Evolutionary conservation across 1,284 basidiomycete species (phyloP).

Genomic region (Flammula alnicola): DNA sequence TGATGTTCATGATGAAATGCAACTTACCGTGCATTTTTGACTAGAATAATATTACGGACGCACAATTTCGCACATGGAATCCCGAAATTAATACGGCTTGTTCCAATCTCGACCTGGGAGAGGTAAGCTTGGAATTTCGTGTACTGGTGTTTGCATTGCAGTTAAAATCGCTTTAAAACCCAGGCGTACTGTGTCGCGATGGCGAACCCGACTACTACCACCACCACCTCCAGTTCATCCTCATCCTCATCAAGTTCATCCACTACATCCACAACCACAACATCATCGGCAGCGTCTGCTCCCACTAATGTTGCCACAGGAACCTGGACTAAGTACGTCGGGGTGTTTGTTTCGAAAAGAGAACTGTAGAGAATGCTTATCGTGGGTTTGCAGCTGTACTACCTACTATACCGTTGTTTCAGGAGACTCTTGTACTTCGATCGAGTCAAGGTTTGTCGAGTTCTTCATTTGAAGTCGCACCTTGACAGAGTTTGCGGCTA

Average conservation of each 20-base stretch:
- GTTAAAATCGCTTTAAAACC: neutral
- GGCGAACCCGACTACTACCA: neutral
- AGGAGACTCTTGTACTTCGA: slow-evolving; percentile 5
- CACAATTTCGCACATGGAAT: slow-evolving; percentile 3
- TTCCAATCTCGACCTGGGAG: slow-evolving; percentile 7
- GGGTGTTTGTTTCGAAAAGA: neutral
- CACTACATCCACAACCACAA: slow-evolving; percentile 3
- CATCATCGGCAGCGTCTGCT: neutral
- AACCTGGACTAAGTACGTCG: slow-evolving; percentile 4
- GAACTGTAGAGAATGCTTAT: neutral
- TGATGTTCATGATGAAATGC: neutral
- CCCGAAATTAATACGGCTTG: slow-evolving; percentile 10
- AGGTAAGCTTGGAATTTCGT: neutral
- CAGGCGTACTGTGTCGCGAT: slow-evolving; percentile 6
- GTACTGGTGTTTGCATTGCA: no score
- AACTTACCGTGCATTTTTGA: neutral
- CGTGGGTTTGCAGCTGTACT: neutral
- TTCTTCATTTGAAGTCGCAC: neutral
- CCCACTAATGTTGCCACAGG: slow-evolving; percentile 9
- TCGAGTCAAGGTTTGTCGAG: neutral
- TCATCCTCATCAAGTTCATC: neutral
- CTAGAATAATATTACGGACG: slow-evolving; percentile 9
- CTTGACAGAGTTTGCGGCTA: neutral
- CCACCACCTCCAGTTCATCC: neutral
- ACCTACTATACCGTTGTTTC: slow-evolving; percentile 7